These are phyloP conservation scores for Podaxis sp. DNA, from an alignment of 768 basidiomycete genomes.

Conservation along the genomic window DNA sequence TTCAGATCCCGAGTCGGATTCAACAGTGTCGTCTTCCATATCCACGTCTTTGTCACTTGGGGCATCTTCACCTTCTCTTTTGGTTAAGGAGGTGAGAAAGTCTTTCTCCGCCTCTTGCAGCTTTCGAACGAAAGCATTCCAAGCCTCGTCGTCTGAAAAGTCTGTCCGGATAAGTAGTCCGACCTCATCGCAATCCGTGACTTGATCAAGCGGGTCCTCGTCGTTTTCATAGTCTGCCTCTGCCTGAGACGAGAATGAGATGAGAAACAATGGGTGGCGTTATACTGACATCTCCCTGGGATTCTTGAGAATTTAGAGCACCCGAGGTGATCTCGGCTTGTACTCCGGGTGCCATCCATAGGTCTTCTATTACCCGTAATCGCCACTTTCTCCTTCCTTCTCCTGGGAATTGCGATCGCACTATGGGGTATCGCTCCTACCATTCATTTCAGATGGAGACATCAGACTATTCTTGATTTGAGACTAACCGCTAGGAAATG, in stretches of 20 bases:
- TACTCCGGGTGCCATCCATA: constrained; percentile 38
- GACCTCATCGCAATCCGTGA: constrained; percentile 46
- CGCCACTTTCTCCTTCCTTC: constrained; percentile 61
- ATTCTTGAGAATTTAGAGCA: constrained; percentile 15
- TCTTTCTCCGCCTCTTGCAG: constrained; percentile 62
- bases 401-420: constrained; percentile 44
- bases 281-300: constrained; percentile 7
- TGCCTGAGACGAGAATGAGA: not conserved
- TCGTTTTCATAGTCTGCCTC: constrained; percentile 30
- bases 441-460: not conserved
- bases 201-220: constrained; percentile 53
- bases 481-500: constrained; percentile 1
- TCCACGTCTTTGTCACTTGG: constrained; percentile 20
- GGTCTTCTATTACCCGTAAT: constrained; percentile 48
- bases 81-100: constrained; percentile 31
- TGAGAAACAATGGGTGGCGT: not conserved
- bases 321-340: constrained; percentile 16
- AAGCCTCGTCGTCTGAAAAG: constrained; percentile 65
- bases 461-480: not conserved
- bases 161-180: constrained; percentile 76
- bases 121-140: constrained; percentile 52
- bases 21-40: constrained; percentile 25
- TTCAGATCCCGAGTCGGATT: constrained; percentile 32
- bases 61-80: not conserved
- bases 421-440: constrained; percentile 37